Base-by-base conservation (phyloP, 75 land plant genomes). In the Isoetes taiwanensis region DNA sequence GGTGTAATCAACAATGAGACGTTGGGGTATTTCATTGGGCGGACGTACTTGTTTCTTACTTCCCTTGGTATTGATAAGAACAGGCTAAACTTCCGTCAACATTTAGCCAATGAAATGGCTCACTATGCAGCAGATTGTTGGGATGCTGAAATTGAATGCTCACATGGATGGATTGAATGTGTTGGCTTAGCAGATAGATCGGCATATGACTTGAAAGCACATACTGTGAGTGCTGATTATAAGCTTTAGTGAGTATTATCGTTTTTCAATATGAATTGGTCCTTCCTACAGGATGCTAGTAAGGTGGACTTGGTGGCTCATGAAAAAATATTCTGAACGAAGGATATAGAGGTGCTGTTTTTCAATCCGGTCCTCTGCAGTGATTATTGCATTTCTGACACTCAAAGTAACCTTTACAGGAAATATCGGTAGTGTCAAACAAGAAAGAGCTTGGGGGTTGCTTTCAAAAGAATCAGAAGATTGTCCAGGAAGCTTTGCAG, bases 71-170 rank as follows among this genome's bases (percentile, higher is more conserved):
- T 93, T 30, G 76, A 93, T 66, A 84, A 87, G 59, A 69, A 79
- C 0, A 74, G 95, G 1, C 64, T 93, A 34, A 79, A 89, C 23
- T 93, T 93, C 70, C 72, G 98, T 20, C 98, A 93, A 65, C 98
- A 93, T 73, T 69, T 87, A 26, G 74, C 80, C 34, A 93, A 93
- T 63, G 98, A 93, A 69, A 93, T 93, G 98, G 98, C 98, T 30
- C 98, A 93, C 28, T 93, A 93, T 73, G 98, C 98, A 53, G 82
- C 82, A 35, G 98, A 93, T 54, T 93, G 98, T 64, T 93, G 98
- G 98, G 98, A 93, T 79, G 98, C 98, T 41, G 98, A 93, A 61
- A 87, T 93, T 41, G 98, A 93, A 62, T 79, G 89, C 52, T 87
- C 98, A 0, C 84, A 87, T 74, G 98, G 95, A 28, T 93, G 98